phyloP scores from a whole-genome alignment of 73 alveolate species.

The Paraurostyla sp. region DNA sequence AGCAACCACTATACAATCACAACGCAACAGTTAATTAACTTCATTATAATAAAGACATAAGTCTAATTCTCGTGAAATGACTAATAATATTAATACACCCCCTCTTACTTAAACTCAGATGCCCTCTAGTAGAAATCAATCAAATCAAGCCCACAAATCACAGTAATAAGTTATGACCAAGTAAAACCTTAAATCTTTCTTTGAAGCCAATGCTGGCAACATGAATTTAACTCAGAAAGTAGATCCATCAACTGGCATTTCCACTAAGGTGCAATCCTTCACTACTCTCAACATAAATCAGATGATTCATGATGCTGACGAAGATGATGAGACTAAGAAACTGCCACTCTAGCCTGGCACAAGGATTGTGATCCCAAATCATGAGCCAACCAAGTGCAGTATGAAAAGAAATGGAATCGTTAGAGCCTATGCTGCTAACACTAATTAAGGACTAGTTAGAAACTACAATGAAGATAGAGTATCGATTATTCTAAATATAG shows the following conservation, averaged over 20 bases:
- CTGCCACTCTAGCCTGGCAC: conserved; percentile 68
- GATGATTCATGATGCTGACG: conserved; percentile 61
- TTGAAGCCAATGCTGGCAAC: conserved; percentile 33
- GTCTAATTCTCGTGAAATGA: conserved; percentile 3
- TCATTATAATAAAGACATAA: background rate
- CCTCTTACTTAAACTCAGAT: background rate
- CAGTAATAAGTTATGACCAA: background rate
- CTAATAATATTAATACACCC: no score
- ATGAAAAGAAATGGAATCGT: conserved; percentile 89
- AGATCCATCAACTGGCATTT: conserved; percentile 41
- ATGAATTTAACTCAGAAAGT: conserved; percentile 29
- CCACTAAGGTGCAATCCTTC: conserved; percentile 18
- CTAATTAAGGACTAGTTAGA: conserved; percentile 92
- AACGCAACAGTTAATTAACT: background rate
- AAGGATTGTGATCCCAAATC: conserved; percentile 68
- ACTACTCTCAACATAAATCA: conserved; percentile 35
- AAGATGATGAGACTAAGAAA: conserved; percentile 34
- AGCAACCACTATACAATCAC: background rate
- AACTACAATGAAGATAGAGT: conserved; percentile 94
- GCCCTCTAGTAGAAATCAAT: background rate
- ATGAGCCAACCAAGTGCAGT: conserved; percentile 80
- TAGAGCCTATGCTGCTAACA: conserved; percentile 94
- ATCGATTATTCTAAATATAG: conserved; percentile 86
- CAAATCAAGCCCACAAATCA: background rate
- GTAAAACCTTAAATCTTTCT: conserved; percentile 4